Evolutionary conservation across 768 basidiomycete genomes (phyloP).

Genomic region (Lyophyllum semitale): DNA sequence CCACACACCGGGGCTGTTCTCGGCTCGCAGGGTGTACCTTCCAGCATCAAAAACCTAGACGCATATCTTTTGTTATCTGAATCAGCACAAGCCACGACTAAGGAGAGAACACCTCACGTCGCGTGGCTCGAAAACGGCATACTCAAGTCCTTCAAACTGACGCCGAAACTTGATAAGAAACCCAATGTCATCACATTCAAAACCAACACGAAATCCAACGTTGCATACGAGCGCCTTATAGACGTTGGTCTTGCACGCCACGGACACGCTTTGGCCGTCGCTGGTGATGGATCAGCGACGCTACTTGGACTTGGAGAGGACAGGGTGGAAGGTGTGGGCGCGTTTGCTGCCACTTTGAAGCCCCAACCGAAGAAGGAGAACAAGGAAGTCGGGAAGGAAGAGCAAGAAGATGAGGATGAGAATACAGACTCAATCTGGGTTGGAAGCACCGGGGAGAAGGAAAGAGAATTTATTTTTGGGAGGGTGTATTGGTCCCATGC

Average conservation of each 20-base stretch:
- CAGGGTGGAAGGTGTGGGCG: conserved; percentile 45
- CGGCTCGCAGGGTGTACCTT: conserved; percentile 52
- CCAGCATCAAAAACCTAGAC: conserved; percentile 38
- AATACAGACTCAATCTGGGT: conserved; percentile 14
- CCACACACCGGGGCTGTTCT: conserved; percentile 54
- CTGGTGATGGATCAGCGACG: conserved; percentile 54
- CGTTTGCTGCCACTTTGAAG: conserved; percentile 59
- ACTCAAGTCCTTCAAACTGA: conserved; percentile 52
- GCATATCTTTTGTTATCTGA: conserved; percentile 30
- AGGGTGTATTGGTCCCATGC: conserved; percentile 23
- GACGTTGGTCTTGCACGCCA: conserved; percentile 60
- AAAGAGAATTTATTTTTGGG: conserved; percentile 13
- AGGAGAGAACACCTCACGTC: conserved; percentile 31
- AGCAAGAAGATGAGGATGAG: conserved; percentile 3
- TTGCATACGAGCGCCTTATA: conserved; percentile 50
- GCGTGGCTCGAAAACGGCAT: conserved; percentile 57
- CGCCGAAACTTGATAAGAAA: conserved; percentile 52
- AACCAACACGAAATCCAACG: not conserved
- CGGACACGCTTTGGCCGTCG: conserved; percentile 64
- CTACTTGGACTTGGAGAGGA: conserved; percentile 54
- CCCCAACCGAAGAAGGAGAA: conserved; percentile 11
- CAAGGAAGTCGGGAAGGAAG: not conserved
- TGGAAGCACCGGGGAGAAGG: conserved; percentile 3
- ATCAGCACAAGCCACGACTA: not conserved
- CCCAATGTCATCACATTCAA: conserved; percentile 33